Conservation (phyloP, 805 yeast genomes). For the Ogataea zsoltii region DNA sequence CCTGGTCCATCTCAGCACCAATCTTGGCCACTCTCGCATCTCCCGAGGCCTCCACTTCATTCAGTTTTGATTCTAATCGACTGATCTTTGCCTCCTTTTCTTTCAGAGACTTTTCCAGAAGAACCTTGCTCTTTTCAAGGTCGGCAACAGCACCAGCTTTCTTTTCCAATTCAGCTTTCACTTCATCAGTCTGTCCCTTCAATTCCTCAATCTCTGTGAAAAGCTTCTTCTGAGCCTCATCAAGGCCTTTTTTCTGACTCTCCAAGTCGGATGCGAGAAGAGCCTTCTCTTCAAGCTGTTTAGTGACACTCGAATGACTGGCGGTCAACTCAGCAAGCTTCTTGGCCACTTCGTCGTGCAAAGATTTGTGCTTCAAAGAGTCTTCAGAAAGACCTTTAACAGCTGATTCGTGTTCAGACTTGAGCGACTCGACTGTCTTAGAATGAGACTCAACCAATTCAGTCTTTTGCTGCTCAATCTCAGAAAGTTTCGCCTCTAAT, state of each 20-base stretch:
- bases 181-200: background rate
- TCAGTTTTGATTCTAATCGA: background rate
- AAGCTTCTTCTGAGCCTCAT: background rate
- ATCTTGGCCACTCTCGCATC: background rate
- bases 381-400: conserved; percentile 37
- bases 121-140: background rate
- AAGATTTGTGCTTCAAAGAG: conserved; percentile 6
- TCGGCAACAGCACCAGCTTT: background rate
- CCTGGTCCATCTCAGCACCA: conserved; percentile 4
- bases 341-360: conserved; percentile 6
- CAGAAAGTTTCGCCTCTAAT: background rate
- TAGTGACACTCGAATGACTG: background rate
- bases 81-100: background rate
- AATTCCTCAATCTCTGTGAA: background rate
- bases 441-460: conserved; percentile 1
- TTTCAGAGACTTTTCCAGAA: background rate
- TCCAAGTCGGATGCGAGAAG: background rate
- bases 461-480: background rate
- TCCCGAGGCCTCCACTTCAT: background rate
- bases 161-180: background rate
- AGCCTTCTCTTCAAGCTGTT: background rate
- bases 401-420: background rate
- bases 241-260: background rate
- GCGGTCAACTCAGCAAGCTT: conserved; percentile 2
- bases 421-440: conserved; percentile 1